Percentiles rank a stretch among this genome's conserved stretches.
Evolutionary conservation across 306 rosid species (phyloP).

Genomic region (Begonia masoniana): DNA sequence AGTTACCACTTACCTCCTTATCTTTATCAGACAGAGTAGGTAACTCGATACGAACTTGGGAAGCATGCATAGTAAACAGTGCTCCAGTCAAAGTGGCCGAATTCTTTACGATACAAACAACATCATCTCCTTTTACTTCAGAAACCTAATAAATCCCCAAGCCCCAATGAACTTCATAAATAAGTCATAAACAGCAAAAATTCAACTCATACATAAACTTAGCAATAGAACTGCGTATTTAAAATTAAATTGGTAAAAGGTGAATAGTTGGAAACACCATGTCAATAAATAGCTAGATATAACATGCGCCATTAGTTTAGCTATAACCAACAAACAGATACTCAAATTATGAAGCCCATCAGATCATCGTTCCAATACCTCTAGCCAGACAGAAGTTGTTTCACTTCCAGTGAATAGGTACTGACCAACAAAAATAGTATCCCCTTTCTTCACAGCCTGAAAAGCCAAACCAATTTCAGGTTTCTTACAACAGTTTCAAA

Average conservation of each 20-base stretch:
- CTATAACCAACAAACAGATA: too few relatives aligned
- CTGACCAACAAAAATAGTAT: constrained; percentile 89
- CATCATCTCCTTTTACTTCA: constrained; percentile 68
- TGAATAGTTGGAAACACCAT: too few relatives aligned
- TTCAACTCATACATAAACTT: too few relatives aligned
- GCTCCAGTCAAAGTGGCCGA: constrained; percentile 87
- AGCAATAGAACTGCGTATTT: too few relatives aligned
- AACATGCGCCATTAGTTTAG: too few relatives aligned
- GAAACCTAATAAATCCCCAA: constrained; percentile 44
- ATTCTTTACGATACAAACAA: constrained; percentile 72
- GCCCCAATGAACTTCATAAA: neutral
- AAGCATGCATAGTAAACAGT: constrained; percentile 85
- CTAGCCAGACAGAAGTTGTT: constrained; percentile 97
- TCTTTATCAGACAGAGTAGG: constrained; percentile 88
- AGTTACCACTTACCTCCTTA: constrained; percentile 42
- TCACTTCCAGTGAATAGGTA: constrained; percentile 99
- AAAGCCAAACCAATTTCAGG: constrained; percentile 15
- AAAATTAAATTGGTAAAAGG: neutral
- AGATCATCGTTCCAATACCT: constrained; percentile 32
- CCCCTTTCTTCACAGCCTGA: constrained; percentile 83
- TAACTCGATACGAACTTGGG: constrained; percentile 72
- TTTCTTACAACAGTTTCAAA: neutral
- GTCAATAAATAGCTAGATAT: too few relatives aligned
- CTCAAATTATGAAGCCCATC: too few relatives aligned
- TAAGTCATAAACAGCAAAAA: too few relatives aligned